Evolutionary conservation across 1,139 yeast genomes (phyloP), one percentile per base, ranked within the genome.

Genomic region (Zygotorulaspora mrakii): DNA sequence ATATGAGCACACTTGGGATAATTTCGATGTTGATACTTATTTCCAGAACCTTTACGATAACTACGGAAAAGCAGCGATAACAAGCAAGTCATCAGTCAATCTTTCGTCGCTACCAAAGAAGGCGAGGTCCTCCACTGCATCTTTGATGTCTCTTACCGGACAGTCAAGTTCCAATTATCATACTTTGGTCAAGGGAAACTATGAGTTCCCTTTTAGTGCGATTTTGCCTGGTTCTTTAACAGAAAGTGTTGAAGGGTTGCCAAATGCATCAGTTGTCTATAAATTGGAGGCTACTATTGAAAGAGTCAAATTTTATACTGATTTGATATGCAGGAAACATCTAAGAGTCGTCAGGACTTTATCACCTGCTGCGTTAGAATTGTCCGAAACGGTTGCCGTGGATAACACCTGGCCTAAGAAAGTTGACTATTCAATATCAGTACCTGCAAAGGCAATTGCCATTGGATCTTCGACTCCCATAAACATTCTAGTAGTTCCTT

Each of bases 331-430:
- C 17, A 80, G 77, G 52, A 85, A 80, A 53, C 89, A 82, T 55
- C 51, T 94, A 8, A 74, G 96, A 45, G 81, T 94, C 10, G 77
- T 91, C n/a, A 73, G 98, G 50, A 91, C 98, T 0, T 66, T 89
- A 43, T 81, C 95, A 0, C 76, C 95, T 1, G 97, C 89, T 62
- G 77, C 95, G 0, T 76, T 86, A 1, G 98, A 94, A 57, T 69
- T 89, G 31, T 74, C 94, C 0, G 97, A 91, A 64, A 87, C 97
- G 0, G 85, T 88, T 50, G 88, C 95, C 0, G 95, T 91, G 16
- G 96, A 88, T 57, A 91, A 91, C 60, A 82, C 91, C 0, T 94
- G 99, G 99, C 97, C 98, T 2, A 70, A 77, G 34, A 91, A 91
- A 61, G 86, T 91, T 33, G 97, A 94, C 55, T 91, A 91, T 62